These are phyloP conservation scores for Vanderwaltozyma polyspora DNA, from an alignment of 805 yeast genomes.

Conservation along the genomic window DNA sequence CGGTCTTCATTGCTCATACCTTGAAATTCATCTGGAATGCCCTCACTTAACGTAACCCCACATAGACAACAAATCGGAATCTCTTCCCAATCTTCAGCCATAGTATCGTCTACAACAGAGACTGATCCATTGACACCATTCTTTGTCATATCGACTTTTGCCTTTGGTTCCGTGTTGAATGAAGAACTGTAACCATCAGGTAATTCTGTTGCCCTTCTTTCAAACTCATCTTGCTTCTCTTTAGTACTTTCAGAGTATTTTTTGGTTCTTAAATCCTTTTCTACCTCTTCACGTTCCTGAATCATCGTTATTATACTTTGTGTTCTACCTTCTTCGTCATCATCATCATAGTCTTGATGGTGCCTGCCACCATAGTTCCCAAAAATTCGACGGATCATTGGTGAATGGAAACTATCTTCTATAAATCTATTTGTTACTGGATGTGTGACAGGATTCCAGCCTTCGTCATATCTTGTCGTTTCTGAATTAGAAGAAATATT, in stretches of 20 bases:
- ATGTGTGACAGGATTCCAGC: no score
- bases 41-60: conserved; percentile 62
- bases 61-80: conserved; percentile 54
- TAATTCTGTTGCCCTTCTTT: conserved; percentile 13
- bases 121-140: conserved; percentile 13
- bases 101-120: conserved; percentile 15
- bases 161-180: conserved; percentile 17
- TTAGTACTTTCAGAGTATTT: conserved; percentile 19
- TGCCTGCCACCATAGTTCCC: neutral
- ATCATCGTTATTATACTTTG: conserved; percentile 25
- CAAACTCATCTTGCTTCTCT: conserved; percentile 17
- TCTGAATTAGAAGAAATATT: neutral
- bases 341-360: conserved; percentile 1
- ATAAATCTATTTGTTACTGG: no score
- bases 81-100: conserved; percentile 26
- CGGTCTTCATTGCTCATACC: conserved; percentile 18
- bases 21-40: conserved; percentile 45
- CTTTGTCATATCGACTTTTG: conserved; percentile 10
- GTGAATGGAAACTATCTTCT: no score
- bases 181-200: conserved; percentile 25
- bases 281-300: conserved; percentile 25
- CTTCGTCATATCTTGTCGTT: no score
- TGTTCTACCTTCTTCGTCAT: conserved; percentile 12
- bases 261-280: conserved; percentile 16
- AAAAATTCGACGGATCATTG: no score